phyloP scores from a whole-genome alignment of 352 stramenopile genomes.

The Phytophthora colocasiae region DNA sequence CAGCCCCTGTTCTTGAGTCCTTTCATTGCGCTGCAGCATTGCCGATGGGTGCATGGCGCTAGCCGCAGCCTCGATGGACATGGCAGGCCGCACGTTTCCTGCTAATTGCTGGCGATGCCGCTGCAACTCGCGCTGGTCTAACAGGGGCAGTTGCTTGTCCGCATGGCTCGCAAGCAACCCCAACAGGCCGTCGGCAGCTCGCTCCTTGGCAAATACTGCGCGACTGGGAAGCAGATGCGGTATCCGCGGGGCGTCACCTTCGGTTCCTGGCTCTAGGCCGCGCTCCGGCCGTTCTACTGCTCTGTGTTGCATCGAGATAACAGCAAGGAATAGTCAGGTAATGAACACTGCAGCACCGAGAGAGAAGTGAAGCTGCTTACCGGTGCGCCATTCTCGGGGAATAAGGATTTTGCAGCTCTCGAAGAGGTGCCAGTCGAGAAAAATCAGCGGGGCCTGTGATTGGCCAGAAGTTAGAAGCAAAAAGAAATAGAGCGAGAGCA shows the following conservation, averaged over 20 bases:
- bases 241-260: constrained; percentile 27
- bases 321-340: neutral
- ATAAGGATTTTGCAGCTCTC: constrained; percentile 19
- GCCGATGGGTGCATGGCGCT: constrained; percentile 26
- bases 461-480: constrained; percentile 20
- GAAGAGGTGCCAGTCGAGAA: constrained; percentile 5
- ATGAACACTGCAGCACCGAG: neutral
- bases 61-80: constrained; percentile 26
- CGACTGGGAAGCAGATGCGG: constrained; percentile 30
- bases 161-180: constrained; percentile 41
- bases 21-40: constrained; percentile 4
- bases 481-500: constrained; percentile 25
- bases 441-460: constrained; percentile 12
- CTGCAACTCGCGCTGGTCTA: constrained; percentile 30
- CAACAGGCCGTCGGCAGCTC: constrained; percentile 25
- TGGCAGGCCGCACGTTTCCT: constrained; percentile 16
- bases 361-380: constrained; percentile 11
- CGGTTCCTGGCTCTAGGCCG: constrained; percentile 10
- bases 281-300: constrained; percentile 13
- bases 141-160: constrained; percentile 40
- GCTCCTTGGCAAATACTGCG: constrained; percentile 20
- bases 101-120: constrained; percentile 20
- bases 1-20: constrained; percentile 17
- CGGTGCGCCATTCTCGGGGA: constrained; percentile 20
- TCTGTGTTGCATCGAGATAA: constrained; percentile 20